A percentile compares a stretch with the other conserved stretches of the same genome.
phyloP scores from a whole-genome alignment of 2,329 filamentous ascomycete genomes.

The Cladosporium phlei region DNA sequence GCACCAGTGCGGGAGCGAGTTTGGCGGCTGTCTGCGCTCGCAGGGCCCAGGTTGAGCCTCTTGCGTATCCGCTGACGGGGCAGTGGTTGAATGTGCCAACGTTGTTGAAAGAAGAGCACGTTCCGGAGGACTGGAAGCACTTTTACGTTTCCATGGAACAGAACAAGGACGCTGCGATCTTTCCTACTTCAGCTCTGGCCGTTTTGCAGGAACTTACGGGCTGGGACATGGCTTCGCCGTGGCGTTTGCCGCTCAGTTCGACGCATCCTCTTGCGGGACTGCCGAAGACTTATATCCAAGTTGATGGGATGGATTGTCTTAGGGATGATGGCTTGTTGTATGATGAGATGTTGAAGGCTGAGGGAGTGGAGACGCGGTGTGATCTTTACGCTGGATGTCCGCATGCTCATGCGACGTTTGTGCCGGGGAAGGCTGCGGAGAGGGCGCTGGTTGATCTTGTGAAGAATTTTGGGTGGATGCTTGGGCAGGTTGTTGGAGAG shows the following conservation, averaged over 20 bases:
- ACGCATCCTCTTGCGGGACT: constrained; percentile 25
- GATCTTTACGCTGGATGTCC: constrained; percentile 42
- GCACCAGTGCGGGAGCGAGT: constrained; percentile 44
- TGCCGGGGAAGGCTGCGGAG: constrained; percentile 28
- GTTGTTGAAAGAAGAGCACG: constrained; percentile 27
- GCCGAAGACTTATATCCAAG: constrained; percentile 48
- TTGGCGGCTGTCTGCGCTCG: constrained; percentile 38
- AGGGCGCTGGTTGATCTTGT: constrained; percentile 26
- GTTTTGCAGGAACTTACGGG: not conserved
- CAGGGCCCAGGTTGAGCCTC: constrained; percentile 37
- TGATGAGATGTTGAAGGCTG: constrained; percentile 44
- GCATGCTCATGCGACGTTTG: constrained; percentile 37
- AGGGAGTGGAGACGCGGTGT: constrained; percentile 42
- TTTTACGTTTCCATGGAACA: constrained; percentile 39
- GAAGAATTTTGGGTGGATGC: constrained; percentile 33
- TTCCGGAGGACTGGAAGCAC: constrained; percentile 38
- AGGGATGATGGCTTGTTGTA: constrained; percentile 53
- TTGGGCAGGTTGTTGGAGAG: constrained; percentile 14
- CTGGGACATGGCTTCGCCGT: constrained; percentile 15
- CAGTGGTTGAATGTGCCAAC: constrained; percentile 43
- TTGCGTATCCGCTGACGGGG: constrained; percentile 44
- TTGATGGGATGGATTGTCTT: constrained; percentile 48
- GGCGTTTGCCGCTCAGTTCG: constrained; percentile 30
- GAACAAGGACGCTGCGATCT: constrained; percentile 34
- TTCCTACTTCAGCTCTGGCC: constrained; percentile 26